Base-by-base conservation (phyloP, 768 basidiomycete genomes). In the Lentinula boryana region DNA sequence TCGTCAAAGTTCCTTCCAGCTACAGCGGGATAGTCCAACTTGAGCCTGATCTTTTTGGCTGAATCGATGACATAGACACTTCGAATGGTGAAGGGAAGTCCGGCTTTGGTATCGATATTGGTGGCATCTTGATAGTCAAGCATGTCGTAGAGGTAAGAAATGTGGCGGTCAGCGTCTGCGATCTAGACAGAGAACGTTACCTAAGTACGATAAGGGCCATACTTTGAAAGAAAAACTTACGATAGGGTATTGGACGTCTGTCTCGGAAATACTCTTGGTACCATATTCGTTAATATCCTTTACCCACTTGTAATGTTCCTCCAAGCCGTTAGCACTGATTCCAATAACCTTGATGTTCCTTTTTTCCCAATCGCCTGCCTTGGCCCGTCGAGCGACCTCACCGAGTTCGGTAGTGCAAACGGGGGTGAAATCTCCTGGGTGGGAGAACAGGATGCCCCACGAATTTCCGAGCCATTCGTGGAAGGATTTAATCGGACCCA, bases 61-160 rank as follows among this genome's bases (percentile, higher is more conserved):
- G 97, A 95, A 77, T 99, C 97, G 69, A 99, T 93, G 65, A 99
- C 78, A 75, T 96, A 99, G 63, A 99, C 97, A 7, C 94, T 97
- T 62, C 97, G 89, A 75, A 99, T 86, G 52, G 97, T 99, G 80
- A 98, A 94, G 21, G 97, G 97, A 48, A 98, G 81, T 51, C 95
- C 93, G 31, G 55, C 16, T 74, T 91, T 93, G 40, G 76, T 77
- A 71, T 92, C 90, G 40, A 84, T 81, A 76, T 93, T 99, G 58
- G 94, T 95, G 46, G 88, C 83, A 75, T 99, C 97, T 74, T 95
- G 92, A 70, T 90, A 83, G 72, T 98, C 97, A 60, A 98, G 81
- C 96, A 98, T 98, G 71, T 97, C 95, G 70, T 97, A 96, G 60
- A 93, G 76, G 44, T 83, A 84, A 8, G 93, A 89, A 51, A 98